Evolutionary conservation across 176 grass and related monocot species (phyloP), one percentile per base, ranked within the genome.

Genomic region (Eleusine indica): DNA sequence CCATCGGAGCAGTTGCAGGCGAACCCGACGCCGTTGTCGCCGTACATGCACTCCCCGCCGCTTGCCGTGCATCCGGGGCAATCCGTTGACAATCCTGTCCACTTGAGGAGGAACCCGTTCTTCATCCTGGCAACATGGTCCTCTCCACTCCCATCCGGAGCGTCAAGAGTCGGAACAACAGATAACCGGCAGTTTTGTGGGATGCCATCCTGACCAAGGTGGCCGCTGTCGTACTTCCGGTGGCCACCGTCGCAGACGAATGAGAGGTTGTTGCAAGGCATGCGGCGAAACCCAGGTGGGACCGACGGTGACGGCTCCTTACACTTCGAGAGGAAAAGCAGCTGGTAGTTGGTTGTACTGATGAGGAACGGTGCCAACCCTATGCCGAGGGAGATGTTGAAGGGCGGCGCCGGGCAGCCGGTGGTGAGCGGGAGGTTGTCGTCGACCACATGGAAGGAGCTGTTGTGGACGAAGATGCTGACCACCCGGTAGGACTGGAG

Each of bases 61-160:
- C 78, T 82, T 0, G 78, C 83, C 39, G 41, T 37, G 83, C 88
- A 90, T 46, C 2, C 2, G 38, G 66, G 66, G 67, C 88, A 90
- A 21, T 86, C n/a, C 1, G 11, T 73, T 0, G 87, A 39, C 47
- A 21, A 3, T 44, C 0, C 73, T 13, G 38, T 0, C 88, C 88
- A 90, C 57, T 90, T 58, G 0, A 90, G 73, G 39, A 90, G 83
- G 0, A 89, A 67, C 11, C 88, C 88, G 0, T 2, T 14, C 29
- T 0, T 86, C 88, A 86, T 86, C 39, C 73, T 8, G 10, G 6
- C 18, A 9, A 77, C 3, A 5, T 81, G 81, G 1, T 21, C 52
- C 0, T 40, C 32, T 32, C 0, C 48, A 68, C 18, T 35, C 5
- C 44, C 77, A 6, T 28, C 8, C 0, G 22, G 44, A 71, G 6